Evolutionary conservation across 1,284 basidiomycete species (phyloP), one percentile per base, ranked within the genome.

Genomic region (Hemileia vastatrix): DNA sequence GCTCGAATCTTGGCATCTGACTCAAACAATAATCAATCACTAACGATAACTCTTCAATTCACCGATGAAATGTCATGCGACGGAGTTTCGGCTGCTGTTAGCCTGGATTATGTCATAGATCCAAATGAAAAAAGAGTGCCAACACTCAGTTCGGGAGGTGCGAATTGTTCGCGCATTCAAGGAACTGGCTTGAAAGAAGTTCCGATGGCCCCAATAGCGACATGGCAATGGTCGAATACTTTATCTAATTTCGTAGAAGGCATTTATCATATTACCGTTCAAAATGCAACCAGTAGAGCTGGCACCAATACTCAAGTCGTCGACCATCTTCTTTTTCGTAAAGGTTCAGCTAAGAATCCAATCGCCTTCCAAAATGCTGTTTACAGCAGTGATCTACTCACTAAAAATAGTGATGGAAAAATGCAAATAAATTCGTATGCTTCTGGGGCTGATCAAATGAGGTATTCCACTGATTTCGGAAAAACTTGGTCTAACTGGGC

Each of bases 381-480:
- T 70, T 92, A 90, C 72, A 83, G 86, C 73, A 80, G 77, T 48
- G 78, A 77, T 45, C 80, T 87, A 1, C 84, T 92, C 71, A 80
- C 80, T 19, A 53, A 52, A 45, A 79, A 81, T 57, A 79, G 81
- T 6, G 78, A 82, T 66, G 77, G 83, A 66, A 90, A 86, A 75
- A 83, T 80, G 2, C 44, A 57, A 36, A 88, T 90, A 74, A 83
- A 82, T 1, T 90, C 93, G 77, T 82, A 81, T 52, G 90, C 90
- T 2, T 81, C 81, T 52, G 90, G 90, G 55, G 90, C 90, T n/a
- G 89, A 93, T 67, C 83, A 78, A 79, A 85, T 88, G 79, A 83
- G 90, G 51, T 92, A 90, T 76, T 85, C 87, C 6, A 83, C 83
- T 78, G 86, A 92, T 78, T 93, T 87, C 70, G 89, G 87, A n/a